These are phyloP conservation scores for Metarhizium sp. DNA, from an alignment of 2,329 filamentous ascomycete species.

Conservation along the genomic window DNA sequence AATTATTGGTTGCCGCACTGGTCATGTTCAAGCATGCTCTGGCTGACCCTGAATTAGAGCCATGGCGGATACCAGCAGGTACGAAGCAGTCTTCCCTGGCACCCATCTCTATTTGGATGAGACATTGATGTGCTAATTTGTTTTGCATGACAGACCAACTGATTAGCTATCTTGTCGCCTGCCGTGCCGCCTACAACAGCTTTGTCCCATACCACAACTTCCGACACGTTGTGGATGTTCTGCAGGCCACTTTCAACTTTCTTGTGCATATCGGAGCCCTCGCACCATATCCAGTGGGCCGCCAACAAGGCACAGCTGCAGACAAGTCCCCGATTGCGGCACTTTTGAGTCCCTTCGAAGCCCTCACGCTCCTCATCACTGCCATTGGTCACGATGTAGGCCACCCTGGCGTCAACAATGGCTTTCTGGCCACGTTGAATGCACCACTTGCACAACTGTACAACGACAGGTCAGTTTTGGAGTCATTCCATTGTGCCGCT, in stretches of 20 bases:
- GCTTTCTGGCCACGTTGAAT: constrained; percentile 85
- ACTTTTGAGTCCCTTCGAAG: constrained; percentile 78
- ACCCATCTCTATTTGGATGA: not conserved
- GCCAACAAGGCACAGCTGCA: constrained; percentile 17
- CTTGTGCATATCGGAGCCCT: constrained; percentile 71
- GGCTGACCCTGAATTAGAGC: constrained; percentile 67
- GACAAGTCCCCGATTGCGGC: constrained; percentile 58
- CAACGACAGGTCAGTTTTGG: constrained; percentile 92
- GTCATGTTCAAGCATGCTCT: constrained; percentile 87
- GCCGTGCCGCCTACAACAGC: constrained; percentile 87
- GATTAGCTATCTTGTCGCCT: constrained; percentile 76
- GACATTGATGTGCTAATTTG: constrained; percentile 27
- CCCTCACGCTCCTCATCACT: constrained; percentile 79
- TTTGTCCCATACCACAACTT: constrained; percentile 99
- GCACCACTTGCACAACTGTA: constrained; percentile 90
- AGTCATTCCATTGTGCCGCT: constrained; percentile 95
- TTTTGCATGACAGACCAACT: constrained; percentile 54
- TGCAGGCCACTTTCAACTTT: constrained; percentile 89
- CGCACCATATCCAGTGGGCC: constrained; percentile 50
- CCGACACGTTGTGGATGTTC: constrained; percentile 89
- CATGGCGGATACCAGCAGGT: constrained; percentile 74
- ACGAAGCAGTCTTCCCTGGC: constrained; percentile 21
- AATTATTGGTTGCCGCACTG: constrained; percentile 76
- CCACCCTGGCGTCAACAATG: constrained; percentile 96
- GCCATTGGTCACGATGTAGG: constrained; percentile 98